A percentile compares a stretch with the other conserved stretches of the same genome.
Conservation (phyloP, 805 yeast genomes). For the Yarrowia sp. region DNA sequence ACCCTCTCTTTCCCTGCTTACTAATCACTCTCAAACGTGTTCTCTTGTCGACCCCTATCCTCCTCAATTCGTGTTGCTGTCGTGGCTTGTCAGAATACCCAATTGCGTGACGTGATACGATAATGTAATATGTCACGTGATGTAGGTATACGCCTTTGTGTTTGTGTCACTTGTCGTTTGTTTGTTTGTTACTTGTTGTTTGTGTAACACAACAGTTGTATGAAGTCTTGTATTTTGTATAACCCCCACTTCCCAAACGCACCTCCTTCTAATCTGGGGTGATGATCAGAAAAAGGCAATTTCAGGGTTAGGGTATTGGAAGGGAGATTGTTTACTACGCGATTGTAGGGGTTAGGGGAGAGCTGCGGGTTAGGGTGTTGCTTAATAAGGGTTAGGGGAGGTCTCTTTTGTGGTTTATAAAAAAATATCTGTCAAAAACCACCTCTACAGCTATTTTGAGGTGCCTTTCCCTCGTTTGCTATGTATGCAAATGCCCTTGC, state of each 20-base stretch:
- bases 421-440: no score
- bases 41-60: no score
- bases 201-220: not conserved
- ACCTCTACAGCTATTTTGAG: not conserved
- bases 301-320: not conserved
- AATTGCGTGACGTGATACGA: no score
- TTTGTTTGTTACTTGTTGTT: not conserved
- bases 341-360: not conserved
- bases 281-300: not conserved
- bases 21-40: not conserved
- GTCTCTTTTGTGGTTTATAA: not conserved
- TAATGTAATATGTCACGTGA: no score
- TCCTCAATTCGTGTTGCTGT: no score
- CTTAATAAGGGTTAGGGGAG: not conserved
- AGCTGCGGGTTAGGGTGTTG: not conserved
- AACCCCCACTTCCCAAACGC: constrained; percentile 14
- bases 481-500: not conserved
- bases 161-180: not conserved
- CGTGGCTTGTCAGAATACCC: no score
- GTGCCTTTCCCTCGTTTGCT: no score
- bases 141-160: no score
- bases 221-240: not conserved
- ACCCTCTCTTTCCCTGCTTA: not conserved
- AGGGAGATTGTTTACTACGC: no score
- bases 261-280: constrained; percentile 30